Base-by-base conservation (phyloP, 2,329 filamentous ascomycete genomes). In the Purpureocillium lavendulum region DNA sequence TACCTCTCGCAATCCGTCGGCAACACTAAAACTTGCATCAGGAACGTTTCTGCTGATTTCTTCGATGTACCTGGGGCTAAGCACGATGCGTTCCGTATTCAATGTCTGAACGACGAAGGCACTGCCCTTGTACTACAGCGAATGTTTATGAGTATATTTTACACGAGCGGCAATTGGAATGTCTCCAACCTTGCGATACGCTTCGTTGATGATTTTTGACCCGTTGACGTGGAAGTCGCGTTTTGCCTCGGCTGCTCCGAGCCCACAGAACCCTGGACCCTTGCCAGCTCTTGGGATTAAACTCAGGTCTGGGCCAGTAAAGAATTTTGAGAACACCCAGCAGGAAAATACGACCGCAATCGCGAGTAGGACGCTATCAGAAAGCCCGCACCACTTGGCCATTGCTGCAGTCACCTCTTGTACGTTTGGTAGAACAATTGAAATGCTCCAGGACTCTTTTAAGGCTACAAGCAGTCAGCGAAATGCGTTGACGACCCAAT, bases 11-110 rank as follows among this genome's bases (percentile, higher is more conserved):
- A 41, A 35, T 3, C 40, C 40, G 3, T 41, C 40, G 9, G 35
- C 33, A 29, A 41, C 35, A 14, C 30, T 28, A 11, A 41, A 35
- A 4, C 17, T 30, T n/a, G 14, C 40, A 7, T 41, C 35, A 3
- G 35, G 35, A 4, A 41, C 40, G 18, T 33, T 41, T 16, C 33
- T 41, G 40, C 38, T 41, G 35, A 41, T 38, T 18, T 38, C 36
- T 21, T 41, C 40, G 16, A 41, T 30, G 17, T 41, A 41, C 10
- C n/a, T 12, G 7, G 40, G 35, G 30, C 35, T 41, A 15, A 41
- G 15, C 7, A 41, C 40, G 14, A 41, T 21, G 10, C 35, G 35
- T 24, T 38, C 35, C 32, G 29, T 35, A 31, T 41, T 41, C 30
- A 41, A 31, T 11, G 40, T 38, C 40, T 41, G 40, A 15, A 41